Conservation (phyloP, 352 stramenopile species). For the Phytophthora rubi region DNA sequence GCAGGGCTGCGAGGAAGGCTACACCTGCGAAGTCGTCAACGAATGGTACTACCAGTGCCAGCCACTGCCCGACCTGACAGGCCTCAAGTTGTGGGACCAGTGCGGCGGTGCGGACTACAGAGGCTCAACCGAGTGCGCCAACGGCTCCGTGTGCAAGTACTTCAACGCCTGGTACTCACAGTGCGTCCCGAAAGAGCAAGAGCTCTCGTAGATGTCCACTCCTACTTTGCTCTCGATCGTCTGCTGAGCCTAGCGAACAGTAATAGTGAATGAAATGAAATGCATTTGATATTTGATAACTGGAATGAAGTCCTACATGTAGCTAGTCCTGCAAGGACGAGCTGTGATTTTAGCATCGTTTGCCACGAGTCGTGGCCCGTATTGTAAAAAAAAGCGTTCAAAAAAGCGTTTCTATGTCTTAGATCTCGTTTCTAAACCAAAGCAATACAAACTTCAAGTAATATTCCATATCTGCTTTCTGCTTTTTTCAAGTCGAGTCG, state of each 20-base stretch:
- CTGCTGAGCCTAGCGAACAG: background rate
- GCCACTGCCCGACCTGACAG: conserved; percentile 20
- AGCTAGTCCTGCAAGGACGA: too few species aligned
- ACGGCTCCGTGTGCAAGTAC: conserved; percentile 40
- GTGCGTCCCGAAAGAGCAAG: conserved; percentile 47
- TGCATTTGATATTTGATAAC: background rate
- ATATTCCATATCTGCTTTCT: conserved; percentile 5
- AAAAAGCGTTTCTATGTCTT: background rate
- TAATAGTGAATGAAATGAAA: background rate
- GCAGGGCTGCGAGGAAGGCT: conserved; percentile 32
- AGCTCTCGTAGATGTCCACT: conserved; percentile 20
- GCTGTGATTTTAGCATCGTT: too few species aligned
- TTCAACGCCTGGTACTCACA: conserved; percentile 59
- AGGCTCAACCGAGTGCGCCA: conserved; percentile 16
- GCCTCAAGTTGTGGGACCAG: conserved; percentile 41
- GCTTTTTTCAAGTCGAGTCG: conserved; percentile 6
- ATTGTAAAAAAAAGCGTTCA: background rate
- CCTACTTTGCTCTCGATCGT: background rate
- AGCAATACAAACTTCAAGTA: background rate
- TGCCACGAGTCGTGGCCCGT: too few species aligned
- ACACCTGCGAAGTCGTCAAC: conserved; percentile 46
- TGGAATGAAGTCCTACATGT: background rate
- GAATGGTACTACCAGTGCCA: conserved; percentile 54
- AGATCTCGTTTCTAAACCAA: too few species aligned
- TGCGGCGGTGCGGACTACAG: conserved; percentile 30